phyloP scores from a whole-genome alignment of 257 asterid genomes.

The Solanum okadae region DNA sequence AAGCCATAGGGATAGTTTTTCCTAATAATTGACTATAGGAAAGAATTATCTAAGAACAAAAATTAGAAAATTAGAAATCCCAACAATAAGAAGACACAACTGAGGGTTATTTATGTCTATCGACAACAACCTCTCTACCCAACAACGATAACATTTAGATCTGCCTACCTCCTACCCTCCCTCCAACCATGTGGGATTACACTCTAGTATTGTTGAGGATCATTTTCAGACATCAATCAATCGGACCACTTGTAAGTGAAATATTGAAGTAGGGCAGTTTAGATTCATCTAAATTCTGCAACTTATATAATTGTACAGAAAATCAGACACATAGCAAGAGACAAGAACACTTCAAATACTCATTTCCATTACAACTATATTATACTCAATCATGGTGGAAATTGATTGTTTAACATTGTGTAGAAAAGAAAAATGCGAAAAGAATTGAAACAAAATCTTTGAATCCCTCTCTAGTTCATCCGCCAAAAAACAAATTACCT shows the following conservation, averaged over 20 bases:
- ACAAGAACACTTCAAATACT: background rate
- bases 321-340: background rate
- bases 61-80: background rate
- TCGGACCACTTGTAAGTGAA: background rate
- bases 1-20: background rate
- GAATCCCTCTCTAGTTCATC: background rate
- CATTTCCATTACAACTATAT: background rate
- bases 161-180: background rate
- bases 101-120: background rate
- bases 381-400: background rate
- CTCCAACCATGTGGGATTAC: background rate
- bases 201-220: background rate
- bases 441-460: background rate
- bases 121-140: background rate
- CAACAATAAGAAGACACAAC: background rate
- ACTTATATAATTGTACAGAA: background rate
- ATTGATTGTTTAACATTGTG: background rate
- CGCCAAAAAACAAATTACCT: constrained; percentile 14
- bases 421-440: background rate
- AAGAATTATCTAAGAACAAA: background rate
- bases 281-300: background rate
- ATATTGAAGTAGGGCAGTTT: background rate
- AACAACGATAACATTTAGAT: background rate
- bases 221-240: background rate
- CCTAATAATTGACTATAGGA: background rate